These are phyloP conservation scores for Euphorbia lathyris DNA, from an alignment of 345 rosid species.

Conservation along the genomic window DNA sequence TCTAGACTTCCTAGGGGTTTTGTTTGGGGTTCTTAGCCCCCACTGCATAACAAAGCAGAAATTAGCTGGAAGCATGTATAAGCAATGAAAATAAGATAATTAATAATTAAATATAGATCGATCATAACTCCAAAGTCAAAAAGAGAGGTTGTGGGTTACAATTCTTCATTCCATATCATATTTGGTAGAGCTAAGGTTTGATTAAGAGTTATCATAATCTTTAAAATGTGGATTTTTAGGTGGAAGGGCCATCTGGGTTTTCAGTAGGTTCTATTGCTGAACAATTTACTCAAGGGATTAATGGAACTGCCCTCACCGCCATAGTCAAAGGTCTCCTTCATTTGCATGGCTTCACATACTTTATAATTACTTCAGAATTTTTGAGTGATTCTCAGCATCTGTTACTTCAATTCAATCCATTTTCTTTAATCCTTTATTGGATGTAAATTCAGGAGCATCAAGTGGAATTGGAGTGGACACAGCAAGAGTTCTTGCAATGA, in stretches of 20 bases:
- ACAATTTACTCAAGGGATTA: constrained; percentile 44
- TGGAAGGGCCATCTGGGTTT: constrained; percentile 42
- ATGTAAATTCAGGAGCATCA: constrained; percentile 37
- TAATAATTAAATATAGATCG: no score
- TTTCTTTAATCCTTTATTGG: background rate
- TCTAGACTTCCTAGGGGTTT: no score
- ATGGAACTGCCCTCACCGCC: constrained; percentile 51
- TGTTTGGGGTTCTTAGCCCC: no score
- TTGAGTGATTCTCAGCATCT: background rate
- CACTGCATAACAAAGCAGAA: no score
- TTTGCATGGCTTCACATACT: background rate
- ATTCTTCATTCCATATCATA: no score
- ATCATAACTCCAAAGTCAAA: no score
- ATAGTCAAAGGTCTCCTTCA: constrained; percentile 30
- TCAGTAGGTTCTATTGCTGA: constrained; percentile 37
- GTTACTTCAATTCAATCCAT: no score
- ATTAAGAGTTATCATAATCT: no score
- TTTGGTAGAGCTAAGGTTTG: no score
- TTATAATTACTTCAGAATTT: background rate
- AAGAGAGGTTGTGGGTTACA: no score
- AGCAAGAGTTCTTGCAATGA: constrained; percentile 36
- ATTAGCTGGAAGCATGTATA: no score
- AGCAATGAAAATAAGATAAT: no score
- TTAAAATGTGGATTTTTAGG: constrained; percentile 27
- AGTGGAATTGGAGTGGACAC: constrained; percentile 44